A percentile compares a stretch with the other conserved stretches of the same genome.
phyloP scores from a whole-genome alignment of 441 rosid species.

The Aquilaria agallochum region DNA sequence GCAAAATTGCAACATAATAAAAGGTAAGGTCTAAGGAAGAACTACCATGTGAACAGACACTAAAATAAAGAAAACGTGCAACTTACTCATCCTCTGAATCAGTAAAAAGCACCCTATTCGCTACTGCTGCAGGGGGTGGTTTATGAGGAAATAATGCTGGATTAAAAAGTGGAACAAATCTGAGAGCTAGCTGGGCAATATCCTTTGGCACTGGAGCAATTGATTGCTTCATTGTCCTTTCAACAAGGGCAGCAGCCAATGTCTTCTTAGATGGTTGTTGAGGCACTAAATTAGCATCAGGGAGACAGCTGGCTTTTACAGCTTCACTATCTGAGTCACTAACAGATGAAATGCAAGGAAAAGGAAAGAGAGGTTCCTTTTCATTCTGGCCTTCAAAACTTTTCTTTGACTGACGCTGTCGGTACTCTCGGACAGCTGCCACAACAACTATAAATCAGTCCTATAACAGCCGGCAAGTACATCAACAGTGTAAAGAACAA shows the following conservation, averaged over 20 bases:
- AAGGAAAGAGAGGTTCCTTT: slow-evolving; percentile 73
- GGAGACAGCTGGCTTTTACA: slow-evolving; percentile 23
- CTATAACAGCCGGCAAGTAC: slow-evolving; percentile 7
- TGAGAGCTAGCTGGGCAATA: slow-evolving; percentile 72
- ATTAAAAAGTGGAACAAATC: slow-evolving; percentile 65
- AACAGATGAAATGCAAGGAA: slow-evolving; percentile 33
- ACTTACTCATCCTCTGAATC: slow-evolving; percentile 98
- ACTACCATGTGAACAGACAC: slow-evolving; percentile 10
- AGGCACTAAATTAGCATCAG: slow-evolving; percentile 27
- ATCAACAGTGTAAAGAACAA: too few species aligned
- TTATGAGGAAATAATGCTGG: slow-evolving; percentile 82
- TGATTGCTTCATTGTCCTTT: slow-evolving; percentile 78
- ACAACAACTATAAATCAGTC: slow-evolving; percentile 22
- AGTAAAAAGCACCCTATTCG: slow-evolving; percentile 87
- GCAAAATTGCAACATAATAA: slow-evolving; percentile 15
- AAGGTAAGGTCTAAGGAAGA: slow-evolving; percentile 7
- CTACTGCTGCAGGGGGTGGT: slow-evolving; percentile 77
- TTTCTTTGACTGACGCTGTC: slow-evolving; percentile 52
- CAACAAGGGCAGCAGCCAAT: slow-evolving; percentile 85
- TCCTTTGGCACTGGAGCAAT: slow-evolving; percentile 89
- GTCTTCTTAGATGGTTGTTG: slow-evolving; percentile 73
- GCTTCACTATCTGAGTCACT: slow-evolving; percentile 39
- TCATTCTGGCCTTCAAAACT: slow-evolving; percentile 47
- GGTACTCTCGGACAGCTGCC: slow-evolving; percentile 67
- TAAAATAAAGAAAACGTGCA: slow-evolving; percentile 18